A percentile compares a stretch with the other conserved stretches of the same genome.
Conservation (phyloP, 1,284 basidiomycete genomes). For the Trichosporon ovoides region DNA sequence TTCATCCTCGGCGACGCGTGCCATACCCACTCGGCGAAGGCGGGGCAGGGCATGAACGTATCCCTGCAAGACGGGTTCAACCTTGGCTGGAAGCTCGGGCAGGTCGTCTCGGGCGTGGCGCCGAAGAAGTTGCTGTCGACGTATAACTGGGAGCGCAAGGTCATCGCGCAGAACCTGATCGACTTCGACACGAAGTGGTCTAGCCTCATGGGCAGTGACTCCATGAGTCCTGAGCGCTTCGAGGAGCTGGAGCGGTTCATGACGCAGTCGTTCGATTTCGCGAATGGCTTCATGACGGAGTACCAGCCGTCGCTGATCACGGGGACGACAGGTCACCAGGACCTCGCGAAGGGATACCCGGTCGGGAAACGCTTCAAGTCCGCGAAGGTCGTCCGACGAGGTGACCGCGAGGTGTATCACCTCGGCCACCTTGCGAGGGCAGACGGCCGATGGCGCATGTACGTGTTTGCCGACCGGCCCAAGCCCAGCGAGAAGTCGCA, state of each 20-base stretch:
- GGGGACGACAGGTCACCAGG: conserved; percentile 4
- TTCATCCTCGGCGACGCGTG: conserved; percentile 38
- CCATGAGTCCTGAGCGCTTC: conserved; percentile 3
- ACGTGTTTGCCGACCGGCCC: conserved; percentile 12
- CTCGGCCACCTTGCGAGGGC: conserved; percentile 10
- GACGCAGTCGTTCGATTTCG: conserved; percentile 43
- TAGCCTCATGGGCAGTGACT: conserved; percentile 57
- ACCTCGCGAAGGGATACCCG: conserved; percentile 7
- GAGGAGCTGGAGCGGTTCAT: conserved; percentile 37
- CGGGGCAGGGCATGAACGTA: conserved; percentile 41
- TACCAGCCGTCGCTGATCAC: conserved; percentile 6
- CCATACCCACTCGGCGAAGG: conserved; percentile 37
- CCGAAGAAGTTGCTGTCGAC: conserved; percentile 62
- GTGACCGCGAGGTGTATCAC: conserved; percentile 6
- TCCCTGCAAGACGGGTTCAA: conserved; percentile 34
- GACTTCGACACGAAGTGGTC: conserved; percentile 70
- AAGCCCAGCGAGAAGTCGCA: conserved; percentile 2
- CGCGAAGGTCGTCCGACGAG: conserved; percentile 43
- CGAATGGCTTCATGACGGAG: conserved; percentile 13
- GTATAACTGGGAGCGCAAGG: conserved; percentile 21
- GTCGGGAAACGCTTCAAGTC: conserved; percentile 21
- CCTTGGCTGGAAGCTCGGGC: conserved; percentile 53
- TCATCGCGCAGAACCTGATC: conserved; percentile 61
- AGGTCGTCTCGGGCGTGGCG: conserved; percentile 58
- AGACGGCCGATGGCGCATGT: conserved; percentile 13